Base-by-base conservation (phyloP, 768 basidiomycete species). In the Cantharellus cinnabarinus region DNA sequence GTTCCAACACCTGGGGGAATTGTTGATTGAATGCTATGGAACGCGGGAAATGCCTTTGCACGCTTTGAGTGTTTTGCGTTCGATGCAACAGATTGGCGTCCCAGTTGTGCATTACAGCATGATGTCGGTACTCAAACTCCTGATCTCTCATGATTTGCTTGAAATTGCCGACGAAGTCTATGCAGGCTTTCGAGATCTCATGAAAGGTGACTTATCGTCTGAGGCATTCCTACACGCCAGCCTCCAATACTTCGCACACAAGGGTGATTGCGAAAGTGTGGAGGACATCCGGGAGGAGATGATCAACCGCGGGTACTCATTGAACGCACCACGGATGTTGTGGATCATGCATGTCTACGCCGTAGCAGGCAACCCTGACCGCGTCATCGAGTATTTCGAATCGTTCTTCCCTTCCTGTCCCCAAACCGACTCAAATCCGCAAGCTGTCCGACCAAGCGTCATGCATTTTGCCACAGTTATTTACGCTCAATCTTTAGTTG, bases 281-380 rank as follows among this genome's bases (percentile, higher is more conserved):
- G 38, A 39, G 15, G 56, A 42, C 40, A 41, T 57, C 14, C 10
- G 7, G 14, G 56, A 38, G 37, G 5, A 40, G 37, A 57, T 57
- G 38, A 38, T 40, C 10, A 10, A 57, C 14, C 5, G 10, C 56
- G 14, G 35, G 5, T 7, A 41, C 35, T 37, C 10, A 7, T 10
- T 37, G 10, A 54, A 10, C 7, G 35, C 10, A 10, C 5, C 35
- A 41, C 56, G 35, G 39, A 7, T 15, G 14, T 70, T 72, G n/a
- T 70, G 75, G 69, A 65, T 79, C 37, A 70, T 89, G 66, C 77
- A 79, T 61, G 74, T 76, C 0, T 73, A 79, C 65, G 81, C 81
- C 3, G 69, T 73, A 39, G 65, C 70, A 5, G 76, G 76, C 10
- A 68, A 70, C 42, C 67, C 68, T 1, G 66, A 71, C 20, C 68